Base-by-base conservation (phyloP, 1,139 yeast species). In the Hansenula lynferdii region DNA sequence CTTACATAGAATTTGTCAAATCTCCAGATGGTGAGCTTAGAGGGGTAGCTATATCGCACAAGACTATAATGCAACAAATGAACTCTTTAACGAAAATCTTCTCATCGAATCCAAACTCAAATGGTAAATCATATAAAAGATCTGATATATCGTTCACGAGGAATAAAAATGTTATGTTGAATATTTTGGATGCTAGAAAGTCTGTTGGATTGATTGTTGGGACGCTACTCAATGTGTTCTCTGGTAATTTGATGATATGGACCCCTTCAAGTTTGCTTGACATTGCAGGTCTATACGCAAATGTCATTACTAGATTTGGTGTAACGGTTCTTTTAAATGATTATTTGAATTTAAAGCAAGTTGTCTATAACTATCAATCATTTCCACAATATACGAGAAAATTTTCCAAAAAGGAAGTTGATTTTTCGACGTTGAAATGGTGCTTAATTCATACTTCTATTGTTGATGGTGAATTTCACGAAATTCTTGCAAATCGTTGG, bases 391-490 rank as follows among this genome's bases (percentile, higher is more conserved):
- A 82, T 32, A 87, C 97, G 1, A 69, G 95, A 41, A 87, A 70
- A 53, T 80, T 84, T 32, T 87, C 86, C 50, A 85, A 86, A 36
- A 77, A 77, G 42, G 73, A 78, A 40, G 94, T 90, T 4, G 92
- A 90, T 53, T 72, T 92, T 34, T 77, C 92, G 0, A 73, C 85
- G 20, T 80, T 92, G 6, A 79, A 80, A 48, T 89, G 96, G 92
- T 95, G 96, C 31, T 64, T 92, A 31, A 89, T 94, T 9, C 89
- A 89, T 51, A 86, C 97, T 0, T 70, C 85, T n/a, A 85, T 95
- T 0, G 89, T 90, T 5, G 98, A 94, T 58, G 87, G 96, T 4
- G 98, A 92, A 50, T 92, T 92, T 50, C 80, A 89, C 53, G 95
- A 87, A 51, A 80, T 92, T 55, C 67, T 92, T 35, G 79, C 95